These are phyloP conservation scores for Miscanthus lutarioriparius DNA, from an alignment of 176 grass and related monocot species.

Conservation along the genomic window DNA sequence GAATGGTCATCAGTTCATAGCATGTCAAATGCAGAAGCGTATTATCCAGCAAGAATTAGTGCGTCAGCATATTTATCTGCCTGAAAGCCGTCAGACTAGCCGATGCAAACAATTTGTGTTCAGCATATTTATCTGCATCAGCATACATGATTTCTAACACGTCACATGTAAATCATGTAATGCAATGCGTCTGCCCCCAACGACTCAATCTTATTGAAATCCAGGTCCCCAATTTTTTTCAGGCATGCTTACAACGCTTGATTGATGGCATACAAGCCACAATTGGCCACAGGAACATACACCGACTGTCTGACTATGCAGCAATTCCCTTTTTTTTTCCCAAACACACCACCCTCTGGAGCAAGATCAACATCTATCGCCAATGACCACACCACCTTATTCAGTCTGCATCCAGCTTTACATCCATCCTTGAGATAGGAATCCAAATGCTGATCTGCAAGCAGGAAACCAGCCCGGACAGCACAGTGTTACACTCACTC, in stretches of 20 bases:
- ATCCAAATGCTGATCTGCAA: constrained; percentile 25
- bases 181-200: not conserved
- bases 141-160: not conserved
- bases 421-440: constrained; percentile 41
- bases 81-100: not conserved
- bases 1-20: too few relatives aligned
- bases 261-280: constrained; percentile 33
- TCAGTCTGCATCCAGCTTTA: constrained; percentile 33
- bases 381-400: constrained; percentile 41
- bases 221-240: constrained; percentile 12
- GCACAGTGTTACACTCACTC: not conserved
- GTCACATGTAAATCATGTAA: not conserved
- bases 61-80: not conserved
- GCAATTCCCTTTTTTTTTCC: not conserved
- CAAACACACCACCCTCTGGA: not conserved
- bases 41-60: not conserved
- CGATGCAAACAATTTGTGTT: too few relatives aligned
- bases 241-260: constrained; percentile 33
- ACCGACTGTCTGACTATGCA: constrained; percentile 2
- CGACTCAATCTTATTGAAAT: constrained; percentile 37
- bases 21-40: too few relatives aligned
- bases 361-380: constrained; percentile 28
- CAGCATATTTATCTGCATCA: not conserved
- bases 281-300: constrained; percentile 27
- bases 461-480: not conserved